Percentiles rank a stretch among this genome's conserved stretches.
phyloP scores from a whole-genome alignment of 176 grass and related monocot genomes.

The Musa troglodytarum region DNA sequence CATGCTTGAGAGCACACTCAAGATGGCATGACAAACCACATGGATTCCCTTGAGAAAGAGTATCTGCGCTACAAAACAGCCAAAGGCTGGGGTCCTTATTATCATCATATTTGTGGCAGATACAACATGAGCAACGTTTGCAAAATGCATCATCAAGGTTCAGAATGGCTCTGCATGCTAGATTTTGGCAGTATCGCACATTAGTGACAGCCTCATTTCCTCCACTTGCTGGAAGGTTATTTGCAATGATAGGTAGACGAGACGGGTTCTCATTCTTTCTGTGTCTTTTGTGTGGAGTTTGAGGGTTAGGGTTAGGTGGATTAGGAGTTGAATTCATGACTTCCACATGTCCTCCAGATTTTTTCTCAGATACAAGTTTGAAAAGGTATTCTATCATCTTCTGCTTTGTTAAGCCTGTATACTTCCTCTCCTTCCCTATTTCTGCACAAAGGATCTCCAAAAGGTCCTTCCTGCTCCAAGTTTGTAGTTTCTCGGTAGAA shows the following conservation, averaged over 20 bases:
- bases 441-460: conserved; percentile 97
- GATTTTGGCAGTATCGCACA: conserved; percentile 64
- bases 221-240: conserved; percentile 31
- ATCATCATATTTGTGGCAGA: conserved; percentile 85
- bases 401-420: conserved; percentile 94
- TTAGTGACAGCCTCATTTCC: conserved; percentile 31
- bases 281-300: conserved; percentile 52
- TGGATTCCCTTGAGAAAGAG: conserved; percentile 51
- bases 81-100: conserved; percentile 98
- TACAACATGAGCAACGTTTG: conserved; percentile 94
- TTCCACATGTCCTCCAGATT: conserved; percentile 46
- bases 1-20: conserved; percentile 92
- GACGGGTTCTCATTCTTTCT: conserved; percentile 81
- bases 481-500: conserved; percentile 69
- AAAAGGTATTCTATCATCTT: conserved; percentile 95
- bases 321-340: conserved; percentile 36
- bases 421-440: conserved; percentile 90
- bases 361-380: conserved; percentile 58
- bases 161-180: conserved; percentile 70
- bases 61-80: conserved; percentile 67
- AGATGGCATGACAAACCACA: conserved; percentile 91
- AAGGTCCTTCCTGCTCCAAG: conserved; percentile 86
- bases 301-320: conserved; percentile 35
- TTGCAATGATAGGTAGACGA: conserved; percentile 34
- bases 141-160: conserved; percentile 67